Evolutionary conservation across 2,329 filamentous ascomycete species (phyloP).

Genomic region (Cytospora mali): DNA sequence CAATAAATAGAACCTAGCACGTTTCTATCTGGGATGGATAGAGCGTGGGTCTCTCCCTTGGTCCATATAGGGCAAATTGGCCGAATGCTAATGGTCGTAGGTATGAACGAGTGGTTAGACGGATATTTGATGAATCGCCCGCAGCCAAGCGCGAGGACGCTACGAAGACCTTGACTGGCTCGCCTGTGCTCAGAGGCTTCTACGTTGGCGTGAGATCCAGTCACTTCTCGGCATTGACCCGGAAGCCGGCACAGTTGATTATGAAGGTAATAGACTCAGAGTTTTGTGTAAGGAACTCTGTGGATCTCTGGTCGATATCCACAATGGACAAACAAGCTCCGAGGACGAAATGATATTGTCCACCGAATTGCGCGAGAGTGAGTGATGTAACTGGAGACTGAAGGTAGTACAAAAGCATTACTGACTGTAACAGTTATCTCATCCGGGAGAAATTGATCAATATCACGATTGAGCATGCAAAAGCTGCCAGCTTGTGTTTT

Average conservation of each 20-base stretch:
- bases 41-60: neutral
- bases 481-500: slow-evolving; percentile 5
- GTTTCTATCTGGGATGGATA: neutral
- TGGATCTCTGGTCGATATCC: slow-evolving; percentile 4
- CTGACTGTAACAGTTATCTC: neutral
- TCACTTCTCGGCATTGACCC: slow-evolving; percentile 2
- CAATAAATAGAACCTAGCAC: neutral
- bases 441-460: neutral
- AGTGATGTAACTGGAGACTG: neutral
- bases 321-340: neutral
- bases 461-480: neutral
- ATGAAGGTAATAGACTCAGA: neutral
- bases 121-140: neutral
- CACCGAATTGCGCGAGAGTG: slow-evolving; percentile 6
- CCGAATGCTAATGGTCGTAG: neutral
- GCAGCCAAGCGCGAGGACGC: neutral
- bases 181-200: neutral
- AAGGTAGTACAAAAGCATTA: neutral
- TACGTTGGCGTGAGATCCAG: slow-evolving; percentile 12
- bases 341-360: slow-evolving; percentile 7
- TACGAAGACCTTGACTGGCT: neutral
- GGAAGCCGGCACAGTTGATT: neutral
- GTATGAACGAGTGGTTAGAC: slow-evolving; percentile 2
- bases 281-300: slow-evolving; percentile 7
- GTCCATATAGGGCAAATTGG: neutral